Percentiles rank a stretch among this genome's conserved stretches.
phyloP scores from a whole-genome alignment of 495 filamentous ascomycete genomes.

The Tuber calosporum region DNA sequence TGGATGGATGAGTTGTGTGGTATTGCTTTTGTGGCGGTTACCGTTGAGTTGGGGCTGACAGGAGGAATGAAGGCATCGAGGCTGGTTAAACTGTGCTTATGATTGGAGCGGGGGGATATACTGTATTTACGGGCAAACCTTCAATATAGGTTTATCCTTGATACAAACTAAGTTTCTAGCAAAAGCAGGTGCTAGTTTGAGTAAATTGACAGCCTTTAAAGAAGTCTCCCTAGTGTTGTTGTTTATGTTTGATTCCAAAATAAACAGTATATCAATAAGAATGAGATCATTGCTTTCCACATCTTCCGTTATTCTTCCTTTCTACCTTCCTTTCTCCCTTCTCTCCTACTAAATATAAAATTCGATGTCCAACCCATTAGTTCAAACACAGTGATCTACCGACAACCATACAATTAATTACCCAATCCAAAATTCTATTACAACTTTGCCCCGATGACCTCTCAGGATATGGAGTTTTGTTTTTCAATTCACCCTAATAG shows the following conservation, averaged over 20 bases:
- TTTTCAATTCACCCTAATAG: too few relatives aligned
- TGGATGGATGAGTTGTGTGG: slow-evolving; percentile 3
- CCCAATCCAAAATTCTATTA: background rate
- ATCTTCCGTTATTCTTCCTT: background rate
- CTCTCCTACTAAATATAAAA: background rate
- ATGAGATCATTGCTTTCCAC: background rate
- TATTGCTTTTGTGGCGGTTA: slow-evolving; percentile 14
- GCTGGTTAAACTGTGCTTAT: background rate
- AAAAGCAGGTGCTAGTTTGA: background rate
- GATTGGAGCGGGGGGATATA: background rate
- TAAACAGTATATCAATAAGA: background rate
- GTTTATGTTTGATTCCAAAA: background rate
- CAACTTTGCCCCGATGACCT: background rate
- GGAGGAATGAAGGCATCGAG: background rate
- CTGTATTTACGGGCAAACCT: background rate
- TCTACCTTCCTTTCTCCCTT: background rate
- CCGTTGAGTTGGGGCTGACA: slow-evolving; percentile 10
- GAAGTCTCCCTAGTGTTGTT: background rate
- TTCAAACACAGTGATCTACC: background rate
- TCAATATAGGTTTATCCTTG: too few relatives aligned
- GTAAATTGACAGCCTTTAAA: background rate
- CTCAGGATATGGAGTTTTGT: too few relatives aligned
- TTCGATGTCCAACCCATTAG: background rate
- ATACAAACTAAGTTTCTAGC: background rate
- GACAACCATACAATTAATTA: background rate